A percentile compares a stretch with the other conserved stretches of the same genome.
Conservation (phyloP, 495 filamentous ascomycete species). For the Aspergillus egyptiacus region DNA sequence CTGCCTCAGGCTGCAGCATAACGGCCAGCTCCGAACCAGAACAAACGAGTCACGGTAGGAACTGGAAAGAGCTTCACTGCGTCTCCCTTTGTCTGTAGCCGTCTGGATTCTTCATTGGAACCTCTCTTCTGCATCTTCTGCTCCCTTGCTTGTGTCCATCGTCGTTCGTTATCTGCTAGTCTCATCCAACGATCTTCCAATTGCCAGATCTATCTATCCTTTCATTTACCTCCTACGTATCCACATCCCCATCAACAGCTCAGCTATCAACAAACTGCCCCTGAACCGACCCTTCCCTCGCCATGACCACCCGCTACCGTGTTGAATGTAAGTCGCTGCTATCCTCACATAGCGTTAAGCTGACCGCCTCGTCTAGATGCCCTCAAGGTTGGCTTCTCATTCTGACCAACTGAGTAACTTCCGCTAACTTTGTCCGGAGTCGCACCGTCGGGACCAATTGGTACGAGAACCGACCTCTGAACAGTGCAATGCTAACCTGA, state of each 20-base stretch:
- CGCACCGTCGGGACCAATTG: conserved; percentile 82
- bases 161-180: too few relatives aligned
- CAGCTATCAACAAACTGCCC: neutral
- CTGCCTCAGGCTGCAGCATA: conserved; percentile 7
- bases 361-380: conserved; percentile 54
- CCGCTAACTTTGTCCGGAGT: conserved; percentile 37
- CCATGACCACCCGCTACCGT: conserved; percentile 84
- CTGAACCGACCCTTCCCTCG: conserved; percentile 8
- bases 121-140: too few relatives aligned
- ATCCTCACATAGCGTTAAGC: conserved; percentile 8
- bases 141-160: too few relatives aligned
- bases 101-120: neutral
- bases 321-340: conserved; percentile 65
- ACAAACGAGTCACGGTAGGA: too few relatives aligned
- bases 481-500: neutral
- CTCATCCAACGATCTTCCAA: too few relatives aligned
- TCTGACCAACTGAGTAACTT: conserved; percentile 7
- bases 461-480: conserved; percentile 35
- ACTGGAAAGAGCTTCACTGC: neutral
- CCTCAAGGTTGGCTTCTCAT: conserved; percentile 52
- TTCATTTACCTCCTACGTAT: too few relatives aligned
- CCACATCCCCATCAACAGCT: neutral
- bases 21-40: neutral
- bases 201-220: too few relatives aligned
- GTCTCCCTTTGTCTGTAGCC: neutral